A percentile compares a stretch with the other conserved stretches of the same genome.
Evolutionary conservation across 2,329 filamentous ascomycete species (phyloP).

Genomic region (Cordyceps farinosa): DNA sequence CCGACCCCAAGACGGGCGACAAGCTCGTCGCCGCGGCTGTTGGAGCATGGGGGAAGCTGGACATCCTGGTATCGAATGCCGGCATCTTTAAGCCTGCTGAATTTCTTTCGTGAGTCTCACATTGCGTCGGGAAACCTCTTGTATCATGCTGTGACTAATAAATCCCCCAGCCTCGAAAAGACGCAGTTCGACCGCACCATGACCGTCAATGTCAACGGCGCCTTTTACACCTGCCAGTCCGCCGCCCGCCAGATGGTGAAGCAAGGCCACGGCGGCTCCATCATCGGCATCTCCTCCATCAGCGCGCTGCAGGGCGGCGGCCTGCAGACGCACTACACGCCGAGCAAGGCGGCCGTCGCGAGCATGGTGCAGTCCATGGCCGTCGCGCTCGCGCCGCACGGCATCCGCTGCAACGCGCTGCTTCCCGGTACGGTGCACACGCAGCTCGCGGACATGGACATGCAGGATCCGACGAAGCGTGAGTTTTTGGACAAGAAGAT

Average conservation of each 20-base stretch:
- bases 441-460: constrained; percentile 45
- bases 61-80: constrained; percentile 55
- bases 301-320: constrained; percentile 59
- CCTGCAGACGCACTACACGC: constrained; percentile 59
- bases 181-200: constrained; percentile 59
- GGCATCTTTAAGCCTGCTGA: constrained; percentile 53
- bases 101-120: not conserved
- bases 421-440: constrained; percentile 60
- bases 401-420: constrained; percentile 65
- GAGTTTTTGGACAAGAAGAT: not conserved
- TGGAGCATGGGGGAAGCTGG: constrained; percentile 48
- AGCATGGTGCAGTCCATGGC: constrained; percentile 64
- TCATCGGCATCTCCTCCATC: constrained; percentile 52
- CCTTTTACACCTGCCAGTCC: constrained; percentile 61
- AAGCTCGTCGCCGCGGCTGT: constrained; percentile 49
- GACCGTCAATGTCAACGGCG: constrained; percentile 61
- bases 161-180: constrained; percentile 51
- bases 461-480: constrained; percentile 57
- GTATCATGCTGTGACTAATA: too few species aligned
- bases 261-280: constrained; percentile 52
- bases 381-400: constrained; percentile 60
- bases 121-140: too few species aligned
- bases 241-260: constrained; percentile 63
- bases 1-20: not conserved
- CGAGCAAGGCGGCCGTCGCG: constrained; percentile 64